phyloP scores from a whole-genome alignment of 306 rosid species.

The Pterocarpus macrocarpus region DNA sequence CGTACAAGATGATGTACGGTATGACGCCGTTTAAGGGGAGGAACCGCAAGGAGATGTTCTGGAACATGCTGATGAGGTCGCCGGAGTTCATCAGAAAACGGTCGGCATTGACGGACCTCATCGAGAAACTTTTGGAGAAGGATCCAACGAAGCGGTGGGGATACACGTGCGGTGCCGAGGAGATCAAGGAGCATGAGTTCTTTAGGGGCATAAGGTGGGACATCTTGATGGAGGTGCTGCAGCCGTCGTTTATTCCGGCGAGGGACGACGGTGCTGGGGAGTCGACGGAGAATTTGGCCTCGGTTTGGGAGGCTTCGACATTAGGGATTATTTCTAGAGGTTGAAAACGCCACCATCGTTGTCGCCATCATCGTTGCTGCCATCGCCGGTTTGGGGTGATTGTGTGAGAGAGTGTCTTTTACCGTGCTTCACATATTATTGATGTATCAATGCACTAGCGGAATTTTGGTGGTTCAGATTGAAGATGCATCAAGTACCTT shows the following conservation, averaged over 20 bases:
- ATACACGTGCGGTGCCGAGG: conserved; percentile 74
- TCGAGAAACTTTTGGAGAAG: conserved; percentile 74
- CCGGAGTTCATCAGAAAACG: conserved; percentile 82
- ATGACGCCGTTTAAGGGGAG: conserved; percentile 93
- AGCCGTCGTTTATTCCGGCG: conserved; percentile 85
- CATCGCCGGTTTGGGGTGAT: conserved; percentile 33
- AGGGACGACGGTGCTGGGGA: conserved; percentile 51
- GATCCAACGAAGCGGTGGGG: conserved; percentile 83
- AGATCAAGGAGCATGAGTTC: conserved; percentile 85
- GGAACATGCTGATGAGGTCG: conserved; percentile 64
- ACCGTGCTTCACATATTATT: too few species aligned
- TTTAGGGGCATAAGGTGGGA: conserved; percentile 85
- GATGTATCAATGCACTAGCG: too few species aligned
- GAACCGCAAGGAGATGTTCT: conserved; percentile 83
- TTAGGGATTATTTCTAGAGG: conserved; percentile 64
- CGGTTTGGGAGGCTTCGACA: conserved; percentile 33
- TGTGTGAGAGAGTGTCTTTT: too few species aligned
- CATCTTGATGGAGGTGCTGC: conserved; percentile 65
- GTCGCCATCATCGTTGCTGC: conserved; percentile 63
- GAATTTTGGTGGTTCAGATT: too few species aligned
- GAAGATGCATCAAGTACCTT: too few species aligned
- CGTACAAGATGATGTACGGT: conserved; percentile 84
- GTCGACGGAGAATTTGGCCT: neutral
- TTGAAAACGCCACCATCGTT: conserved; percentile 65
- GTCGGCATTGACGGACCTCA: conserved; percentile 71